phyloP scores from a whole-genome alignment of 2,329 filamentous ascomycete genomes.

The Graphiopsis chlorocephala region DNA sequence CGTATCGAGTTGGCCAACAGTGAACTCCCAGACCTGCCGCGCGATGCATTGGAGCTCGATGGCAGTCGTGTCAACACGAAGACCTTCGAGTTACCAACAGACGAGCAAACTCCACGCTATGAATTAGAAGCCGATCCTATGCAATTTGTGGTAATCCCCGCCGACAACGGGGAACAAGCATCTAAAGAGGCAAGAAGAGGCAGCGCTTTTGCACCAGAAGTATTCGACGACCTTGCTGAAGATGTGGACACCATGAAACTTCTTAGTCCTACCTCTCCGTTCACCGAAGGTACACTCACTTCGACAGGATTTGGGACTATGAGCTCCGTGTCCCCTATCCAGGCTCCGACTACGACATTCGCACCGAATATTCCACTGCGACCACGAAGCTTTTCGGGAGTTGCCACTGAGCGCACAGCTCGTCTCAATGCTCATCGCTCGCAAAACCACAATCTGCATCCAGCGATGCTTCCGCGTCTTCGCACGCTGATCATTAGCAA shows the following conservation, averaged over 20 bases:
- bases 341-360: slow-evolving; percentile 5
- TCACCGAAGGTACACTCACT: slow-evolving; percentile 19
- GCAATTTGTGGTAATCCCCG: slow-evolving; percentile 33
- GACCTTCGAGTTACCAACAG: slow-evolving; percentile 26
- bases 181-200: slow-evolving; percentile 36
- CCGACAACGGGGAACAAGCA: slow-evolving; percentile 29
- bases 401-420: slow-evolving; percentile 29
- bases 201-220: slow-evolving; percentile 48
- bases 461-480: slow-evolving; percentile 54
- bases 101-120: slow-evolving; percentile 29
- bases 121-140: slow-evolving; percentile 39
- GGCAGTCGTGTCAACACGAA: slow-evolving; percentile 24
- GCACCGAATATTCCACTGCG: slow-evolving; percentile 18
- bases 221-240: slow-evolving; percentile 31
- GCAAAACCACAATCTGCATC: slow-evolving; percentile 44
- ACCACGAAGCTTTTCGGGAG: slow-evolving; percentile 31
- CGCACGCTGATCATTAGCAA: slow-evolving; percentile 56
- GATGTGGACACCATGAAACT: slow-evolving; percentile 20
- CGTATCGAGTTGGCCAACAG: slow-evolving; percentile 31
- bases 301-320: slow-evolving; percentile 9
- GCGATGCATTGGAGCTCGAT: slow-evolving; percentile 30
- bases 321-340: slow-evolving; percentile 10
- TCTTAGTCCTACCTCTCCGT: slow-evolving; percentile 23
- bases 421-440: slow-evolving; percentile 27
- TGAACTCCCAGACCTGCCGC: slow-evolving; percentile 22